Percentiles rank a stretch among this genome's conserved stretches.
These are phyloP conservation scores for Sugiyamaella smithiae DNA, from an alignment of 805 yeast species.

Conservation along the genomic window DNA sequence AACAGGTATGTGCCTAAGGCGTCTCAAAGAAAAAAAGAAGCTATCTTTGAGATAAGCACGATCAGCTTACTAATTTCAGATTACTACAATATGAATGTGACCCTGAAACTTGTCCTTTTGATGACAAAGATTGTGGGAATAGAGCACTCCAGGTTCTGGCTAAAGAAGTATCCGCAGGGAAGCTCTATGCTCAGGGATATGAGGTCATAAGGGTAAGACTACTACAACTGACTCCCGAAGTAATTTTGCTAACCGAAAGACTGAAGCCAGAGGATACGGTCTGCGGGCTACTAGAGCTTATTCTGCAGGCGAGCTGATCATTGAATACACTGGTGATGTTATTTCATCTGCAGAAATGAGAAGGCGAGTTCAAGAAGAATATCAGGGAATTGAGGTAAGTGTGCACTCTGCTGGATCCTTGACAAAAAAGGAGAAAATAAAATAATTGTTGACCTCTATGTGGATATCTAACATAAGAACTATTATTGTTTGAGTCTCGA, in stretches of 20 bases:
- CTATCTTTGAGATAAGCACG: no score
- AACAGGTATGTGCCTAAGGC: slow-evolving; percentile 25
- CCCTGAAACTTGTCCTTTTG: slow-evolving; percentile 33
- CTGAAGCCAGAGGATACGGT: slow-evolving; percentile 44
- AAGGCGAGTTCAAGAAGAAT: slow-evolving; percentile 36
- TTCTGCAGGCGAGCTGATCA: slow-evolving; percentile 39
- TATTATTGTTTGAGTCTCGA: slow-evolving; percentile 45
- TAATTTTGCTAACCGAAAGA: slow-evolving; percentile 16
- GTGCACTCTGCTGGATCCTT: no score
- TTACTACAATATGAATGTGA: slow-evolving; percentile 38
- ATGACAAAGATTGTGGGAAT: slow-evolving; percentile 38
- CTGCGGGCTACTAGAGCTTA: slow-evolving; percentile 40
- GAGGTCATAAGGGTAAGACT: slow-evolving; percentile 24
- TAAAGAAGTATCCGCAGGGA: slow-evolving; percentile 16
- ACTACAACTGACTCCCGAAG: no score
- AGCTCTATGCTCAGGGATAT: slow-evolving; percentile 30
- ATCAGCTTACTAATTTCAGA: slow-evolving; percentile 13
- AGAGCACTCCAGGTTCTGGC: slow-evolving; percentile 34
- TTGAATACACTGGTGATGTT: slow-evolving; percentile 52
- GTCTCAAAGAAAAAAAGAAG: background rate
- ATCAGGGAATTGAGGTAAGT: slow-evolving; percentile 28
- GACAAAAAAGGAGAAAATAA: background rate
- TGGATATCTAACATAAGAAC: slow-evolving; percentile 24
- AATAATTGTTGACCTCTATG: no score
- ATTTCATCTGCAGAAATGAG: slow-evolving; percentile 41